These are phyloP conservation scores for Metarhizium sp. DNA, from an alignment of 2,329 filamentous ascomycete species.

Conservation along the genomic window DNA sequence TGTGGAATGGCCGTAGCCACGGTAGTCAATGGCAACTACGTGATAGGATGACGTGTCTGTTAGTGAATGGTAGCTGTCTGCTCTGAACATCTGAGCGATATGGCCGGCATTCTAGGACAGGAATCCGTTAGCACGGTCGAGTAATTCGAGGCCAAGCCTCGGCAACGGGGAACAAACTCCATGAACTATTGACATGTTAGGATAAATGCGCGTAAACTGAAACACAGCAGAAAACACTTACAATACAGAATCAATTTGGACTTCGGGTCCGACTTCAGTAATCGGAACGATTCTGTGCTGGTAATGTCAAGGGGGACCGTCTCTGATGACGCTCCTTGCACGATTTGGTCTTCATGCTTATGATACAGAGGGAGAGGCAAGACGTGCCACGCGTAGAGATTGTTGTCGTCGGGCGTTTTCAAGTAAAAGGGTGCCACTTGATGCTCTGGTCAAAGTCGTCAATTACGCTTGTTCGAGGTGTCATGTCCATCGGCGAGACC, in stretches of 20 bases:
- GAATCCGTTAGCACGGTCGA: slow-evolving; percentile 15
- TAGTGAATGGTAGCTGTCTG: slow-evolving; percentile 68
- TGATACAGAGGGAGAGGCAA: slow-evolving; percentile 70
- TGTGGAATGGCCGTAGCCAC: slow-evolving; percentile 74
- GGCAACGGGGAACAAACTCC: slow-evolving; percentile 38
- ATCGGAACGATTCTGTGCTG: slow-evolving; percentile 45
- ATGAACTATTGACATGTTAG: slow-evolving; percentile 37
- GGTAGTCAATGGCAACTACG: slow-evolving; percentile 83
- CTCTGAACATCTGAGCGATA: slow-evolving; percentile 67
- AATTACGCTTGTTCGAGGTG: background rate
- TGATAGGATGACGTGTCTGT: slow-evolving; percentile 67
- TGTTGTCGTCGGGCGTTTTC: slow-evolving; percentile 63
- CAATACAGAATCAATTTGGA: slow-evolving; percentile 56
- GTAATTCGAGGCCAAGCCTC: background rate
- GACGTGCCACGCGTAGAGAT: slow-evolving; percentile 84
- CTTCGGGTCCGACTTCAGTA: slow-evolving; percentile 54
- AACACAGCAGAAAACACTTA: slow-evolving; percentile 23
- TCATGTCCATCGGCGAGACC: slow-evolving; percentile 6
- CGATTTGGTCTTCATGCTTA: slow-evolving; percentile 56
- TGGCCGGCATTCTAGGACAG: slow-evolving; percentile 70
- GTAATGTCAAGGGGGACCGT: slow-evolving; percentile 39
- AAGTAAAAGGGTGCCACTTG: slow-evolving; percentile 84
- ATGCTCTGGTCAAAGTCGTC: slow-evolving; percentile 45
- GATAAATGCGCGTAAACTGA: background rate
- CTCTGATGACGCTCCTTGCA: slow-evolving; percentile 39